A percentile compares a stretch with the other conserved stretches of the same genome.
Evolutionary conservation across 805 yeast species (phyloP).

Genomic region (Kodamaea hsintzibuensis): DNA sequence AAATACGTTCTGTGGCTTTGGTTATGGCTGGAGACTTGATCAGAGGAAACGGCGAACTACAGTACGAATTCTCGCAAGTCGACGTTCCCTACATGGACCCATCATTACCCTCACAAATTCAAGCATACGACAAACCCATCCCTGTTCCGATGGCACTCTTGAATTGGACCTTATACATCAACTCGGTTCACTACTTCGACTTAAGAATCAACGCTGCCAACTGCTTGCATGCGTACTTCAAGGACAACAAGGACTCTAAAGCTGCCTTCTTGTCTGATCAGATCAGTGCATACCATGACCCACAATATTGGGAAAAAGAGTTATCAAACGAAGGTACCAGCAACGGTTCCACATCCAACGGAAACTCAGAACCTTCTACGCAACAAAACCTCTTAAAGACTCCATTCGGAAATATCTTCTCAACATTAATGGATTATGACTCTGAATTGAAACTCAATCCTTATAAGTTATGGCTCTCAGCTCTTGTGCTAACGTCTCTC

Average conservation of each 20-base stretch:
- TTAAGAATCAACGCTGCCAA: conserved; percentile 71
- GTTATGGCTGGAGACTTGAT: conserved; percentile 78
- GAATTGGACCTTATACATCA: conserved; percentile 78
- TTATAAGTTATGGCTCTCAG: conserved; percentile 82
- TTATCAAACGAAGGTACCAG: conserved; percentile 10
- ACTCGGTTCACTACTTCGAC: conserved; percentile 84
- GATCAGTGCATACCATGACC: conserved; percentile 37
- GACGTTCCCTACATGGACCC: conserved; percentile 95
- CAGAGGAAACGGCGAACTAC: conserved; percentile 63
- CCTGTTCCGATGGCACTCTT: conserved; percentile 76
- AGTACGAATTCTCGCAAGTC: conserved; percentile 68
- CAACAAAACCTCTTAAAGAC: conserved; percentile 3
- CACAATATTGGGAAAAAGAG: conserved; percentile 25
- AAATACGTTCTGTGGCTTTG: conserved; percentile 67
- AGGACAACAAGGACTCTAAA: conserved; percentile 62
- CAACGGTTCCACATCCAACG: conserved; percentile 4
- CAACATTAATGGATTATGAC: conserved; percentile 74
- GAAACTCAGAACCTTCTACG: conserved; percentile 1
- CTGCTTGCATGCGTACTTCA: conserved; percentile 67
- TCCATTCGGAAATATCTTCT: conserved; percentile 59
- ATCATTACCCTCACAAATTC: conserved; percentile 48
- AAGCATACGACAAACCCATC: conserved; percentile 36
- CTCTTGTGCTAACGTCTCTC: conserved; percentile 61
- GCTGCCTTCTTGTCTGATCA: conserved; percentile 67
- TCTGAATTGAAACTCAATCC: conserved; percentile 69